Evolutionary conservation across 2,329 filamentous ascomycete species (phyloP).

Genomic region (Colletotrichum limetticola): DNA sequence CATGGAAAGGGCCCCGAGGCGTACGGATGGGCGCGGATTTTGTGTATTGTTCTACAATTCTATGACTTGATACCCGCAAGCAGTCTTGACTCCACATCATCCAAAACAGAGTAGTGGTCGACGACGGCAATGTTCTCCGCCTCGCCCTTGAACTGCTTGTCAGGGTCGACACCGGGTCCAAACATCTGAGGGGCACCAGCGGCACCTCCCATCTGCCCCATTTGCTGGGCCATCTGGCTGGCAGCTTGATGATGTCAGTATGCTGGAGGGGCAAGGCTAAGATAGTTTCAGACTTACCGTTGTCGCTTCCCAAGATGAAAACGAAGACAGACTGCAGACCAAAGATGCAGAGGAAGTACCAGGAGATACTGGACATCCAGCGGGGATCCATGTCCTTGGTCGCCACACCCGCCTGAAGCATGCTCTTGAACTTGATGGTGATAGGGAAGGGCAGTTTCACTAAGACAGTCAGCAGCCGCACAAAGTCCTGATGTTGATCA

Average conservation of each 20-base stretch:
- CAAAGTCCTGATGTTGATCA: not conserved
- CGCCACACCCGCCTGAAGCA: conserved; percentile 96
- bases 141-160: conserved; percentile 94
- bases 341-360: conserved; percentile 98
- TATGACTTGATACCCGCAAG: conserved; percentile 64
- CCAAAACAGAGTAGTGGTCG: conserved; percentile 91
- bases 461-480: conserved; percentile 44
- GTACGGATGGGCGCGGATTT: conserved; percentile 3
- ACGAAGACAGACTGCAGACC: conserved; percentile 97
- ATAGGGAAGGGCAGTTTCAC: conserved; percentile 98
- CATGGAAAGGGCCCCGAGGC: not conserved
- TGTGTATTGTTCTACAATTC: conserved; percentile 34
- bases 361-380: conserved; percentile 98
- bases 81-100: conserved; percentile 87
- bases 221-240: conserved; percentile 91
- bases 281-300: conserved; percentile 70
- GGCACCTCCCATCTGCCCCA: conserved; percentile 81
- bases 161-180: conserved; percentile 90
- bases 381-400: conserved; percentile 96
- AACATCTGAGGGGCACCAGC: conserved; percentile 73
- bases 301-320: conserved; percentile 95
- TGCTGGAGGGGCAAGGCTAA: not conserved
- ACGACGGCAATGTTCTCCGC: conserved; percentile 96
- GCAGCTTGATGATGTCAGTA: conserved; percentile 72
- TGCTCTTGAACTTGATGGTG: conserved; percentile 99